Percentiles rank a stretch among this genome's conserved stretches.
phyloP scores from a whole-genome alignment of 306 rosid species.

The Prunus davidiana region DNA sequence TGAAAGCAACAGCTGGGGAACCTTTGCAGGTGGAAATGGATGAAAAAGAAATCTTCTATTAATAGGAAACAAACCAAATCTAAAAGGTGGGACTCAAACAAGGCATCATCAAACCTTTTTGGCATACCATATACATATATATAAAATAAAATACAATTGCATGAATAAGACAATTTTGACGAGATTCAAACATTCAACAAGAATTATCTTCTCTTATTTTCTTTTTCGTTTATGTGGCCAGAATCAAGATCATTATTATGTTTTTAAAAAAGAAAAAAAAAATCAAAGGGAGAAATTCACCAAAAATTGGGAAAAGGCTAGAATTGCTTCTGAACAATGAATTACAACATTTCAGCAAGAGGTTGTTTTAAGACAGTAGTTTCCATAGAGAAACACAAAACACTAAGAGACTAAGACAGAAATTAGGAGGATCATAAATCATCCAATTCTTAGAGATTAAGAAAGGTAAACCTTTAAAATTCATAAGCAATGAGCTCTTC shows the following conservation, averaged over 20 bases:
- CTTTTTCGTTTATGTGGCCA: background rate
- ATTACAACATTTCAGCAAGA: constrained; percentile 4
- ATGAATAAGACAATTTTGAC: constrained; percentile 38
- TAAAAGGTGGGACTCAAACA: constrained; percentile 46
- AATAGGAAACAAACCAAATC: constrained; percentile 65
- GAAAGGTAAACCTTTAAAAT: background rate
- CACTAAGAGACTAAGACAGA: background rate
- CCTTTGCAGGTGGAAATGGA: constrained; percentile 64
- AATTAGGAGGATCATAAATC: background rate
- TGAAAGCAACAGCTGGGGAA: constrained; percentile 82
- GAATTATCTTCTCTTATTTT: background rate
- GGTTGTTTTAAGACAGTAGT: background rate
- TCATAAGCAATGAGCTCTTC: background rate
- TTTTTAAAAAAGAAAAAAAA: background rate
- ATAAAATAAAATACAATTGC: constrained; percentile 21
- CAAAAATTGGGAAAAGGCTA: background rate
- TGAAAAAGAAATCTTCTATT: constrained; percentile 69
- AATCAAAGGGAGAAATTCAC: background rate
- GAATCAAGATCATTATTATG: background rate
- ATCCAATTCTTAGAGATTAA: background rate
- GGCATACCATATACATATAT: constrained; percentile 18
- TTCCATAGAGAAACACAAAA: background rate
- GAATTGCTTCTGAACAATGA: background rate
- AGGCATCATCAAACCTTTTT: constrained; percentile 42
- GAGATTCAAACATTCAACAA: constrained; percentile 2